A percentile compares a stretch with the other conserved stretches of the same genome.
phyloP scores from a whole-genome alignment of 331 rosid species.

The Cydonia oblonga region DNA sequence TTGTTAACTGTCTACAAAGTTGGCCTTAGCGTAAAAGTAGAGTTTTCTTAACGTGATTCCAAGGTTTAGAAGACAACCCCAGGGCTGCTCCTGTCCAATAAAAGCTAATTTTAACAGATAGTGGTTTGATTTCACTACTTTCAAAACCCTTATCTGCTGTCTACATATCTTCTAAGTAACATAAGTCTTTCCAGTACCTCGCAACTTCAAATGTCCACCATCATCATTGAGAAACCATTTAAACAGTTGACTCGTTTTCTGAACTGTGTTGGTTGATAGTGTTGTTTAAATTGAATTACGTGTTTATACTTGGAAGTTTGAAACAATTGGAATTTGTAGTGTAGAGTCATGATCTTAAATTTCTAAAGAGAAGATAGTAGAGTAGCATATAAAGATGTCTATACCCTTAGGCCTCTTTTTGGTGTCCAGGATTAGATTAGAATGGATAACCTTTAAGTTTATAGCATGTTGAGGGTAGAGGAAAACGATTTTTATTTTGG shows the following conservation, averaged over 20 bases:
- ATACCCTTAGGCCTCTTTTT: no score
- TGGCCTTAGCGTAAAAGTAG: no score
- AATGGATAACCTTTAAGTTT: no score
- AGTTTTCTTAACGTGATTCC: not conserved
- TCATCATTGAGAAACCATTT: not conserved
- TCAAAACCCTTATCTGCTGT: not conserved
- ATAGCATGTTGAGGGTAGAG: no score
- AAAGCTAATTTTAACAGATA: no score
- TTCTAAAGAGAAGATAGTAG: no score
- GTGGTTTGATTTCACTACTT: not conserved
- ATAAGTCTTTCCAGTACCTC: not conserved
- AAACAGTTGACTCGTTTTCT: not conserved
- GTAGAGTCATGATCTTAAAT: no score
- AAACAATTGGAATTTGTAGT: no score
- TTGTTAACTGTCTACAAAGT: not conserved
- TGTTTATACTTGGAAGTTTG: no score
- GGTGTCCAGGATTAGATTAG: no score
- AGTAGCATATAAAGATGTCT: no score
- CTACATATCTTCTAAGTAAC: not conserved
- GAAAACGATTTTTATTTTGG: no score
- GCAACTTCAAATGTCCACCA: not conserved
- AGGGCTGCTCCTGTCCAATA: not conserved
- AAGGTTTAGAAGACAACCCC: not conserved
- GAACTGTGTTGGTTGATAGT: not conserved
- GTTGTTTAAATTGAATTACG: not conserved